phyloP scores from a whole-genome alignment of 2,329 filamentous ascomycete species.

The Pleoardoris graminearum region DNA sequence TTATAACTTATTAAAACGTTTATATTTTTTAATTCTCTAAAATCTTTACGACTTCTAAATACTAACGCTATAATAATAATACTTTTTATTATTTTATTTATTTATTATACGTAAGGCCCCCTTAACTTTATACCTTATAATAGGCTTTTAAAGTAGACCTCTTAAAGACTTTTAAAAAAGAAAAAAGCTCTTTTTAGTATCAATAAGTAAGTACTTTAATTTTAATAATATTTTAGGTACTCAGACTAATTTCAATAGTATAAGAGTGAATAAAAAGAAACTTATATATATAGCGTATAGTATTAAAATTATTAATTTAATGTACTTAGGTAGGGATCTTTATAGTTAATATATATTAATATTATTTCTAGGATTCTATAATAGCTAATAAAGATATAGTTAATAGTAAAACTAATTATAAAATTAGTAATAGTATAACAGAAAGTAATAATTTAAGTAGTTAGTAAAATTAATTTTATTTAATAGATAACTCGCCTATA shows the following conservation, averaged over 20 bases:
- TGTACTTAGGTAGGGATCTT: conserved; percentile 14
- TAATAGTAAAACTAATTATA: conserved; percentile 7
- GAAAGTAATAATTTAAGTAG: conserved; percentile 7
- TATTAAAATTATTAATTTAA: conserved; percentile 13
- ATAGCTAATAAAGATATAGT: conserved; percentile 11
- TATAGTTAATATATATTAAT: neutral
- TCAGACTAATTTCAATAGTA: conserved; percentile 8
- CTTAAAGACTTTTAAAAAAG: neutral
- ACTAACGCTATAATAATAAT: conserved; percentile 10
- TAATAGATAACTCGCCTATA: too few relatives aligned
- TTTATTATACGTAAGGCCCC: neutral
- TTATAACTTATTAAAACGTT: conserved; percentile 17
- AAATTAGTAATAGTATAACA: conserved; percentile 9
- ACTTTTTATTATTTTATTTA: conserved; percentile 7
- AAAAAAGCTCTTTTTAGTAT: neutral
- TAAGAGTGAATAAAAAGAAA: neutral
- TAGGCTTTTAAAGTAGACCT: conserved; percentile 6
- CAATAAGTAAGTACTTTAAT: conserved; percentile 3
- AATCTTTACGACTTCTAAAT: conserved; percentile 1
- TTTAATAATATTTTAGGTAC: conserved; percentile 4
- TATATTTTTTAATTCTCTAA: conserved; percentile 8
- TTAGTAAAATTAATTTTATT: too few relatives aligned
- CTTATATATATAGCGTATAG: neutral
- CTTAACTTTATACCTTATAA: conserved; percentile 14
- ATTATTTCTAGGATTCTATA: neutral